phyloP scores from a whole-genome alignment of 1,284 basidiomycete genomes.

The Malassezia equina region DNA sequence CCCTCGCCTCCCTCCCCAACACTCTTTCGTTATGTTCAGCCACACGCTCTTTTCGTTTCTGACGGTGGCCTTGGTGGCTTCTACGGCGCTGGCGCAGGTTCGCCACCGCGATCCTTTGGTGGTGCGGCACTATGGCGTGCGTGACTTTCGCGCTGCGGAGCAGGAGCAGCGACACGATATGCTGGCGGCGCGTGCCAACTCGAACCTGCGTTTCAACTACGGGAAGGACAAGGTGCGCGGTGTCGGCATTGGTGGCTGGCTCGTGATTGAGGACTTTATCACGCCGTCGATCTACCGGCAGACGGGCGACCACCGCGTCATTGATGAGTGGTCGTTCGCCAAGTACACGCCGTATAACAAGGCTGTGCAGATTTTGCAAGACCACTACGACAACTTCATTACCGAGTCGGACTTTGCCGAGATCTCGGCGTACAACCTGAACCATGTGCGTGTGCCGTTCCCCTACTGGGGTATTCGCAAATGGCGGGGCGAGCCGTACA shows the following conservation, averaged over 20 bases:
- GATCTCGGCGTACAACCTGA: constrained; percentile 50
- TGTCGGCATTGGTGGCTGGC: constrained; percentile 43
- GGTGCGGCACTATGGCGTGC: background rate
- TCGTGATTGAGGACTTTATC: constrained; percentile 40
- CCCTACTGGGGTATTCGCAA: constrained; percentile 87
- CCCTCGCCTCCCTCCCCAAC: background rate
- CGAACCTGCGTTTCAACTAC: constrained; percentile 23
- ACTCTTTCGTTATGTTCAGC: background rate
- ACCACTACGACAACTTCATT: constrained; percentile 72
- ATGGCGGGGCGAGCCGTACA: constrained; percentile 67
- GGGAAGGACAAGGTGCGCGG: constrained; percentile 29
- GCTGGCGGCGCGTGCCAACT: constrained; percentile 2
- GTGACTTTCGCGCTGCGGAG: background rate
- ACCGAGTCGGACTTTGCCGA: constrained; percentile 64
- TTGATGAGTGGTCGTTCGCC: constrained; percentile 80
- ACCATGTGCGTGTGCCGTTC: constrained; percentile 77
- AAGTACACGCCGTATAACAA: constrained; percentile 54
- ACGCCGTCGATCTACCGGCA: constrained; percentile 52
- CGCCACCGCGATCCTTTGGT: background rate
- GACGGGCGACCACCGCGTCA: constrained; percentile 32
- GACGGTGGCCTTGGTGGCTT: background rate
- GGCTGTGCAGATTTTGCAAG: constrained; percentile 25
- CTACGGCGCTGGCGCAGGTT: background rate
- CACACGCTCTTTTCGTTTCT: constrained; percentile 6
- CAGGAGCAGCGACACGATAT: background rate